Conservation (phyloP, 2,329 filamentous ascomycete species). For the Phyllosticta paracitricarpa region DNA sequence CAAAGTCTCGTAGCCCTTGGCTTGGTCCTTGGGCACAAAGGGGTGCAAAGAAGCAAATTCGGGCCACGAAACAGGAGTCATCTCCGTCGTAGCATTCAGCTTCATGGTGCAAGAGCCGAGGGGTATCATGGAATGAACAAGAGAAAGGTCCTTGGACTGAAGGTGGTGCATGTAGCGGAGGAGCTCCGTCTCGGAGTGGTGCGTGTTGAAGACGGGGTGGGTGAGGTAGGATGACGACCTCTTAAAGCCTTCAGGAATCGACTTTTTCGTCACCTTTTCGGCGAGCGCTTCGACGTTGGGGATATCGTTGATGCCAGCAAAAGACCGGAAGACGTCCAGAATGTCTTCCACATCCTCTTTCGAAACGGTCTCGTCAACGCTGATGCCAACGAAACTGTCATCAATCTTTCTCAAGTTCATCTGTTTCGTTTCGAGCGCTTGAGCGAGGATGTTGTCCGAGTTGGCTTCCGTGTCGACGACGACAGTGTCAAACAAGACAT, state of each 20-base stretch:
- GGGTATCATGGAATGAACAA: constrained; percentile 96
- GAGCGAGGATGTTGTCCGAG: constrained; percentile 42
- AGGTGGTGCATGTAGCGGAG: constrained; percentile 88
- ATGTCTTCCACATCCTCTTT: constrained; percentile 48
- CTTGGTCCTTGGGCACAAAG: constrained; percentile 55
- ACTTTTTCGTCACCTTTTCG: neutral
- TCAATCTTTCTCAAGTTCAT: constrained; percentile 57
- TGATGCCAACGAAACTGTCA: constrained; percentile 56
- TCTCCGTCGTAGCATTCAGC: constrained; percentile 86
- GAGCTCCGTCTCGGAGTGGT: constrained; percentile 92
- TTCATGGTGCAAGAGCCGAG: constrained; percentile 98
- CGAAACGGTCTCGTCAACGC: constrained; percentile 65
- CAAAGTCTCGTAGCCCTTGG: constrained; percentile 59
- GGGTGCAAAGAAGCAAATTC: constrained; percentile 75
- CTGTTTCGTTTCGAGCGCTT: constrained; percentile 40
- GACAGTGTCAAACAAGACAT: constrained; percentile 70
- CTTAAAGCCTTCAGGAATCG: constrained; percentile 50
- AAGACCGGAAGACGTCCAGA: constrained; percentile 44
- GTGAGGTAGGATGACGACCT: constrained; percentile 69
- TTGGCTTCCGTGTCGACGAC: constrained; percentile 46
- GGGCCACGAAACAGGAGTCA: constrained; percentile 73
- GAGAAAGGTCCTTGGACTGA: constrained; percentile 85
- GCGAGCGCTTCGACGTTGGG: constrained; percentile 22
- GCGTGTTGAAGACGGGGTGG: constrained; percentile 87
- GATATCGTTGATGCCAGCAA: constrained; percentile 34